Base-by-base conservation (phyloP, 73 alveolate genomes). In the Blepharisma japonicum region DNA sequence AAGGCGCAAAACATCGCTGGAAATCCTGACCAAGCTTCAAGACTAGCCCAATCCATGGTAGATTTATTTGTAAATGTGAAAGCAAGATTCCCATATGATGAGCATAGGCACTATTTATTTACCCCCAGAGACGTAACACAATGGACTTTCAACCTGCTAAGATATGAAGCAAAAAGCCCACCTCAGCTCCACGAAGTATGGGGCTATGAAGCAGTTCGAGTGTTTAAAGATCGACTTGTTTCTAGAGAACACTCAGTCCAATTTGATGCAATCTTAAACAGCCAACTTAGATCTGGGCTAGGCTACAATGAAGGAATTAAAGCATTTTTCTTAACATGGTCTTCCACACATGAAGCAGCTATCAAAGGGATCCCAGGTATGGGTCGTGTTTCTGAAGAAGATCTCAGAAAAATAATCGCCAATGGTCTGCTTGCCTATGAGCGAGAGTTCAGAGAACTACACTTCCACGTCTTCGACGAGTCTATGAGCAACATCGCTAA, bases 101-200 rank as follows among this genome's bases (percentile, higher is more conserved):
- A 97, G 81, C 96, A 98, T 68, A 95, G 97, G 86, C 99, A 98
- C 86, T 98, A 98, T 79, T 81, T 93, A 45, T 97, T 95, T 92
- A 98, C 99, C 55, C 99, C 99, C 42, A 89, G 99, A 84, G 99
- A 97, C 81, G 6, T 98, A 47, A 96, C 99, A 6, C 83, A 92
- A 71, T 93, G 99, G 94, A 85, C 95, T 4, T 87, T 94, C 74
- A 97, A 97, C 8, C 83, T 98, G 71, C 81, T 97, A 81, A 95
- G 99, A 83, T 98, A 97, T 83, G 99, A 98, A 71, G 97, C 94
- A 51, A 92, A 84, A 83, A 88, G 89, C 7, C 88, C 93, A 3
- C 89, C 90, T 32, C 87, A 90, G 61, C 90, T 97, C 48, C 83
- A 90, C 18, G 98, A 97, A 71, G 95, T 92, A 7, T 80, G 98